phyloP scores from a whole-genome alignment of 768 basidiomycete species.

The Boletus speciosus region DNA sequence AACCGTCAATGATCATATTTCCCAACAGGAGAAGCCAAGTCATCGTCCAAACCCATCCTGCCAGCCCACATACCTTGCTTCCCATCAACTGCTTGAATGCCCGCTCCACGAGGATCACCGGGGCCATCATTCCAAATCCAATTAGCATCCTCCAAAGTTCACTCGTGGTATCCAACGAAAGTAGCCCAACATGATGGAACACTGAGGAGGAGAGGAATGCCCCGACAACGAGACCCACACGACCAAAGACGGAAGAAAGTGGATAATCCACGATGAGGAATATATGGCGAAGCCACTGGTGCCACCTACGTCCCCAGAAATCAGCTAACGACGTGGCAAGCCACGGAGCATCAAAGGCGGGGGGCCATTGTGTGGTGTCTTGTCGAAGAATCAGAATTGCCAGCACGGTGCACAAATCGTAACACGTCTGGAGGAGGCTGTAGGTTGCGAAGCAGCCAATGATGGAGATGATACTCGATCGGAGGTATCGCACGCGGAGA shows the following conservation, averaged over 20 bases:
- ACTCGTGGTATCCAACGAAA: constrained; percentile 47
- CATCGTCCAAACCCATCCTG: constrained; percentile 36
- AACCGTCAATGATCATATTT: constrained; percentile 21
- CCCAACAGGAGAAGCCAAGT: constrained; percentile 26
- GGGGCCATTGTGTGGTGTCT: constrained; percentile 31
- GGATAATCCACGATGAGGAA: constrained; percentile 33
- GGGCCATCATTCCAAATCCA: constrained; percentile 54
- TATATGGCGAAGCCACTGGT: constrained; percentile 31
- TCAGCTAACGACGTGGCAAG: constrained; percentile 31
- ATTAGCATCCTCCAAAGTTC: constrained; percentile 40
- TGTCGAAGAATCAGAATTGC: constrained; percentile 20
- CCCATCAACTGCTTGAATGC: constrained; percentile 22
- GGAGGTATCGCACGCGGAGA: neutral
- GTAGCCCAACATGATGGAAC: constrained; percentile 46
- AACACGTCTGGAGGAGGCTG: constrained; percentile 32
- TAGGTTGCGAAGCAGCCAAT: neutral
- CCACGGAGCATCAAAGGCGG: constrained; percentile 32
- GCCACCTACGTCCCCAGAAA: constrained; percentile 39
- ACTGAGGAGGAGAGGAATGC: constrained; percentile 54
- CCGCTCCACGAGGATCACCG: constrained; percentile 46
- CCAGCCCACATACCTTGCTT: constrained; percentile 24
- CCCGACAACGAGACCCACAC: constrained; percentile 47
- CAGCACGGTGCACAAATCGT: constrained; percentile 24
- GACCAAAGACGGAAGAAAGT: constrained; percentile 40
- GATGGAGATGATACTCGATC: neutral